phyloP scores from a whole-genome alignment of 208 protist genomes.

The Wallacemonas sp. region DNA sequence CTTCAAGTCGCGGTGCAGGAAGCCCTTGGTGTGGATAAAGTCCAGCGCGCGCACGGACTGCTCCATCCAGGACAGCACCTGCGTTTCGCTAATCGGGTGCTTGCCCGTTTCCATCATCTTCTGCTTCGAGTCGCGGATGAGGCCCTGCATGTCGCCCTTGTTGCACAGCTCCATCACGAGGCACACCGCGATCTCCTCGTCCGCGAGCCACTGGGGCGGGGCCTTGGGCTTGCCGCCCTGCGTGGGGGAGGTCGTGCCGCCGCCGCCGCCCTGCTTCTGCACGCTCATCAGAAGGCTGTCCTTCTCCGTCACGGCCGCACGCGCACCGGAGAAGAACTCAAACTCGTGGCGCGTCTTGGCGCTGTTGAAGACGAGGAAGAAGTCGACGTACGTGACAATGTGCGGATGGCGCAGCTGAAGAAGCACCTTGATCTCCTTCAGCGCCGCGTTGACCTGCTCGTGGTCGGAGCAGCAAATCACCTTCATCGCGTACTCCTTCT shows the following conservation, averaged over 20 bases:
- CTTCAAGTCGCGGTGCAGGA: slow-evolving; percentile 90
- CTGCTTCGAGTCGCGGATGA: slow-evolving; percentile 59
- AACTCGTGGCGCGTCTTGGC: slow-evolving; percentile 55
- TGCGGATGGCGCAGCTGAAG: slow-evolving; percentile 73
- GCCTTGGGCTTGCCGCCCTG: not conserved
- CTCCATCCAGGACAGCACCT: slow-evolving; percentile 75
- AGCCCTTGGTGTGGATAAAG: slow-evolving; percentile 85
- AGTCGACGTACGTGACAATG: slow-evolving; percentile 89
- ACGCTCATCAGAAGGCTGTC: slow-evolving; percentile 8
- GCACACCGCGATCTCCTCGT: slow-evolving; percentile 72
- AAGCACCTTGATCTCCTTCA: slow-evolving; percentile 89
- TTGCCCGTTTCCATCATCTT: slow-evolving; percentile 71
- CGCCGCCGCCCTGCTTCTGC: not conserved
- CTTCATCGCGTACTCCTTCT: slow-evolving; percentile 81
- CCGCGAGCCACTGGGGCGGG: slow-evolving; percentile 23
- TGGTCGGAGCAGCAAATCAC: slow-evolving; percentile 73
- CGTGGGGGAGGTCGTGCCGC: not conserved
- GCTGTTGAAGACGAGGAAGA: slow-evolving; percentile 83
- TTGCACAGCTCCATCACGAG: slow-evolving; percentile 89
- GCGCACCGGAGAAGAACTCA: slow-evolving; percentile 12
- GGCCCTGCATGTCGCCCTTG: slow-evolving; percentile 69
- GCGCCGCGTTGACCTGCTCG: slow-evolving; percentile 67
- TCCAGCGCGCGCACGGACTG: slow-evolving; percentile 74
- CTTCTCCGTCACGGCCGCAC: slow-evolving; percentile 11
- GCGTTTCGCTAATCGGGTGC: slow-evolving; percentile 62